Evolutionary conservation across 169 alveolate genomes (phyloP), one percentile per base, ranked within the genome.

Genomic region (Babesia bigemina): DNA sequence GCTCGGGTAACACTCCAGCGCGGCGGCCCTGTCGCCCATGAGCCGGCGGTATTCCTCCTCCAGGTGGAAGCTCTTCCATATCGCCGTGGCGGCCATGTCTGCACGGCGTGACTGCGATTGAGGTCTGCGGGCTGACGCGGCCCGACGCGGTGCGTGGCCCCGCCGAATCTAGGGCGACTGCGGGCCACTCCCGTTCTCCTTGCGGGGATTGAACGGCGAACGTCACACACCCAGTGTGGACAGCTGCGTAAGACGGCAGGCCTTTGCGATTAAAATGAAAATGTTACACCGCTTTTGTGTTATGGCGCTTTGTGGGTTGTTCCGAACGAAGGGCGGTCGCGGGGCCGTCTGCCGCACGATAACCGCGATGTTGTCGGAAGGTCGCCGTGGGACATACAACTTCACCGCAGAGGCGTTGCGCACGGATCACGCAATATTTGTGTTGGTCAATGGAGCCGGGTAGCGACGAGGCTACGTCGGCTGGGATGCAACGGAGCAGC

Each of bases 41-140:
- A 81, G 33, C 29, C 67, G 66, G 22, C 44, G 65, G 21, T 39
- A 61, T 45, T 72, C 88, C 12, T 63, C 70, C 48, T 72, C 84
- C 76, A 81, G 75, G 69, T 69, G 36, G 36, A 44, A 81, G 24
- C 24, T 45, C 58, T 63, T 63, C 88, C 88, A 73, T n/a, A 72
- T 57, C 2, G 75, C 50, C 7, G 67, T 59, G 0, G 84, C 88
- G 13, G 85, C 75, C 88, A 73, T 74, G 16, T 44, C 39, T 22
- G 49, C 39, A 6, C 2, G 6, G 39, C 10, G 6, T 4, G 39
- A 33, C 39, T 33, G 39, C 39, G 39, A 33, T 33, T 33, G 6
- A 33, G 39, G 39, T 4, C 22, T 9, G 36, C n/a, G 36, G 47
- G 47, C 42, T 61, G 2, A 0, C 14, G 4, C 21, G 28, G 45